Base-by-base conservation (phyloP, 2,329 filamentous ascomycete species). In the Rhinocladiella mackenziei region DNA sequence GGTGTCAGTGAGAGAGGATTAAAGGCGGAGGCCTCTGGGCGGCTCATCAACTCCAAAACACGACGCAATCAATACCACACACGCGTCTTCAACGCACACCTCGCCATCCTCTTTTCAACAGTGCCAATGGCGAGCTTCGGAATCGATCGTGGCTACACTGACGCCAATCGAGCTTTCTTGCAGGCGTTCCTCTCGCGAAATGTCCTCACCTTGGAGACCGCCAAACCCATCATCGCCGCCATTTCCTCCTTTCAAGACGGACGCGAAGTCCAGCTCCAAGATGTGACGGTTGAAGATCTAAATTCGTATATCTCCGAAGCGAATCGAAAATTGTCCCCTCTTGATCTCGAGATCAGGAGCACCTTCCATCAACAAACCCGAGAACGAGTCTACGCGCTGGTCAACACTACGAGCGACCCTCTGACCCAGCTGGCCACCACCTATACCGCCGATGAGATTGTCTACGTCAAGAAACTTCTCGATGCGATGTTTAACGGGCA, bases 381-480 rank as follows among this genome's bases (percentile, higher is more conserved):
- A 54, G 70, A 80, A 57, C 78, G 80, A n/a, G 71, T 89, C 15
- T 95, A 83, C 63, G 87, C 86, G 2, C 73, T 98, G 23, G 83
- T 97, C 34, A 98, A 98, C 67, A 87, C 84, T 1, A 83, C 85
- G 7, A 88, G 84, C 50, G 92, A 98, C 64, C 72, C 83, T 0
- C 71, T 91, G 48, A 94, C 88, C 0, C 91, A 96, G 59, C 75
- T 96, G 28, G 88, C 89, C 2, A 97, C 92, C 0, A 80, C 78
- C 0, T 86, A 85, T 61, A 77, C 75, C 5, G 71, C 87, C 0
- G 89, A 95, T 55, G 89, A 97, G 68, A 86, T 97, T 22, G 80
- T 85, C 0, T 98, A 88, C 62, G 78, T 97, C 42, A 92, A 94
- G 66, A 76, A 92, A 6, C 64, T 96, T 2, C 76, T 98, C 1